Base-by-base conservation (phyloP, 306 rosid species). In the Ormosia semicastrata region DNA sequence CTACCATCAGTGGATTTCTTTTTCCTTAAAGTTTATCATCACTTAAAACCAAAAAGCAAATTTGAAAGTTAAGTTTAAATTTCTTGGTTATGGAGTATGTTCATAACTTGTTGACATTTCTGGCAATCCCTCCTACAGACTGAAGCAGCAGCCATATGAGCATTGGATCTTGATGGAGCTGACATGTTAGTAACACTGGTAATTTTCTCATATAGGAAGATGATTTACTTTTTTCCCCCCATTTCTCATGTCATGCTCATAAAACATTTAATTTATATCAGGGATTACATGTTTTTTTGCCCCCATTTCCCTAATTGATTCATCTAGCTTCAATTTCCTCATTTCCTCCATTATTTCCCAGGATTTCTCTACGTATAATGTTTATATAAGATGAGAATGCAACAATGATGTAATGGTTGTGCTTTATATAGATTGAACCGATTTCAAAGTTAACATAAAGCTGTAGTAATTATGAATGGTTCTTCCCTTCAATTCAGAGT, bases 101-200 rank as follows among this genome's bases (percentile, higher is more conserved):
- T 30, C 47, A 29, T 60, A 7, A 46, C 39, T 72, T 24, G 15
- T 65, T 87, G 72, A 82, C 37, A 30, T 77, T 62, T 60, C 73
- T 29, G 8, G 39, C 65, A n/a, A 24, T 82, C 49, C 15, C 63
- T 78, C 77, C 49, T 82, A 54, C 91, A 95, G 99, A 95, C 98
- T 2, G 97, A 90, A 84, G 94, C 97, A 65, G 99, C 99, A 5
- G 94, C 96, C 1, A 93, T 91, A 86, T 88, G 97, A 75, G 98
- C 98, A 54, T 83, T 93, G 95, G 94, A 94, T 66, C 85, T 91
- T 66, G 93, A 95, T 68, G 99, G 98, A 82, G 83, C 97, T 73
- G 98, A 95, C 88, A 95, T 95, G 99, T 95, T 66, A 95, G 97
- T 89, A 76, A 39, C 50, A 50, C 71, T 10, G 18, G 10, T 64